These are phyloP conservation scores for Athelia sp. DNA, from an alignment of 1,284 basidiomycete species.

Conservation along the genomic window DNA sequence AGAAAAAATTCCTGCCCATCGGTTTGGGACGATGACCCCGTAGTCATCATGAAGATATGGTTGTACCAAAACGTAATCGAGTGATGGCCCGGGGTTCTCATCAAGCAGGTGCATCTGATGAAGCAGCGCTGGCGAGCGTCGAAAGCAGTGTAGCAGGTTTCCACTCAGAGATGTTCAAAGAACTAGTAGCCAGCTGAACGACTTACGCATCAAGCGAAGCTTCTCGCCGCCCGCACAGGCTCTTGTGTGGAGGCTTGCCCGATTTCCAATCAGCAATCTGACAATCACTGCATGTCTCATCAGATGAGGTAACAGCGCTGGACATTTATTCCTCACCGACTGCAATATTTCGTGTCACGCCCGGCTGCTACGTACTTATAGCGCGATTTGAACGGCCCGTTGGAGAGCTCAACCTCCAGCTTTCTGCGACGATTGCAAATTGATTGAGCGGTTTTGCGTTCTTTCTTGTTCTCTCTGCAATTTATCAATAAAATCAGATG, in stretches of 20 bases:
- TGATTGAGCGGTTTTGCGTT: no score
- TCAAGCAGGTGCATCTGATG: not conserved
- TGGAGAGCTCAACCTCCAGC: not conserved
- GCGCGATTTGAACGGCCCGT: conserved; percentile 6
- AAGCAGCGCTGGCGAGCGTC: not conserved
- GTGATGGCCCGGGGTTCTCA: not conserved
- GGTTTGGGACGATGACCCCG: not conserved
- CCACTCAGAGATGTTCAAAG: no score
- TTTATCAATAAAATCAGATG: no score
- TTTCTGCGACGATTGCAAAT: not conserved
- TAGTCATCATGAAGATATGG: not conserved
- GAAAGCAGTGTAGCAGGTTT: no score
- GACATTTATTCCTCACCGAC: conserved; percentile 3
- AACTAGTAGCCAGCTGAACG: not conserved
- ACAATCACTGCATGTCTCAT: conserved; percentile 11
- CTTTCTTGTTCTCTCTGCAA: conserved; percentile 4
- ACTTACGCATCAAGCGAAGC: not conserved
- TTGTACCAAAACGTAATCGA: not conserved
- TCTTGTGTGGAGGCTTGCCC: conserved; percentile 13
- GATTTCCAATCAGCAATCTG: conserved; percentile 13
- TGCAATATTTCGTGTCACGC: conserved; percentile 9
- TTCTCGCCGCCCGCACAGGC: conserved; percentile 10
- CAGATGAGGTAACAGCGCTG: no score
- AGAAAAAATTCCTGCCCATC: not conserved
- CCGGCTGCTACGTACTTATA: conserved; percentile 9